Evolutionary conservation across 768 basidiomycete genomes (phyloP).

Genomic region (Lactarius vividus): DNA sequence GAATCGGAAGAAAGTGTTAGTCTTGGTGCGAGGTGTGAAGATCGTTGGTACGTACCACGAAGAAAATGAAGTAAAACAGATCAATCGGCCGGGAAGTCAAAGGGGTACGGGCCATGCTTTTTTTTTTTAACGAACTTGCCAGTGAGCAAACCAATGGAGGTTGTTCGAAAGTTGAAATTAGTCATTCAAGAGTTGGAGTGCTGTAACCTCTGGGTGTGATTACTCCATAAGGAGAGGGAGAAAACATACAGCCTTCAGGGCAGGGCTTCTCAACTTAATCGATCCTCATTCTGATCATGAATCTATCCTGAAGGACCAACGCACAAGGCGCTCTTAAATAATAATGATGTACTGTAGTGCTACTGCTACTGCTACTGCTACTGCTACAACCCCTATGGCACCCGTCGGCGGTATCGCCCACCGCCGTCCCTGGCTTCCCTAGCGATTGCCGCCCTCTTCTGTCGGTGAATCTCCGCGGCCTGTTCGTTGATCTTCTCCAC

Average conservation of each 20-base stretch:
- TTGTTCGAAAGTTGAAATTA: neutral
- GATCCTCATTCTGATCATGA: neutral
- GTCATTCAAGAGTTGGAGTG: neutral
- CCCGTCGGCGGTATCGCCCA: conserved; percentile 17
- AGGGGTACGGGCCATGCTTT: conserved; percentile 31
- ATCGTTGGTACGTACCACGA: conserved; percentile 45
- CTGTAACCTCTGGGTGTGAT: neutral
- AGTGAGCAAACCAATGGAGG: neutral
- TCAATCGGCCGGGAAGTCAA: conserved; percentile 60
- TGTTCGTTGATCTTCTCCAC: conserved; percentile 68
- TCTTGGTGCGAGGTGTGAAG: neutral
- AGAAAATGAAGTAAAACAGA: conserved; percentile 68
- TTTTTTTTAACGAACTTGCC: neutral
- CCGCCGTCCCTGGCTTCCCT: conserved; percentile 45
- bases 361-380: neutral
- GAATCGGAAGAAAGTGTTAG: neutral
- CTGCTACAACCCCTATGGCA: neutral
- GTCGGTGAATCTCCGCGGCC: conserved; percentile 69
- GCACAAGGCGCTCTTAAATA: neutral
- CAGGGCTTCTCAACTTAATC: too few species aligned
- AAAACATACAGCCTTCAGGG: too few species aligned
- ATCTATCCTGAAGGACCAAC: neutral
- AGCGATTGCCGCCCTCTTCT: conserved; percentile 59
- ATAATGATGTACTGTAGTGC: neutral
- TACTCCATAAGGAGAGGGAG: too few species aligned